Evolutionary conservation across 129 eudicot species (phyloP), one percentile per base, ranked within the genome.

Genomic region (Chrysanthemum lavandulifolium): DNA sequence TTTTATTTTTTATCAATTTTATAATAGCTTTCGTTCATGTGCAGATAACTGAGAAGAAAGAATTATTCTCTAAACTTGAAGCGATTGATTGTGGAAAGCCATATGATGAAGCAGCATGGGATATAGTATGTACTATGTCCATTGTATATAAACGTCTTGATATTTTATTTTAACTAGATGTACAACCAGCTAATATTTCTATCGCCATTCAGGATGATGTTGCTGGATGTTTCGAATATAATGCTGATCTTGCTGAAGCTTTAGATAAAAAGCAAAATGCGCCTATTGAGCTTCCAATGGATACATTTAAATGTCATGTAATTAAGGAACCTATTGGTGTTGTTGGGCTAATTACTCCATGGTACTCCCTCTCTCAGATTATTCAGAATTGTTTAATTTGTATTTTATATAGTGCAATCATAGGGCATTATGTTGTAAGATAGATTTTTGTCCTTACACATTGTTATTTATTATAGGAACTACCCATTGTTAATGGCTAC

Each of bases 401-500:
- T 23, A 23, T 47, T 2, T 51, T 60, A n/a, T 61, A 6, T 49
- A 31, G 27, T 62, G 29, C 51, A 73, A 50, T 61, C 29, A 15
- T 63, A 73, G 11, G 14, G 29, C 25, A 0, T 27, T 71, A 1
- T 5, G 5, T 61, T 57, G 56, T 55, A 21, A 71, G 47, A 54
- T 1, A 13, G 0, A 43, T 11, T 19, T 10, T 63, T 6, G 25
- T 1, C 23, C 13, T 16, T 25, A 3, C 45, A 0, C 48, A 23
- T 23, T 19, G 45, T 10, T 49, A 3, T 56, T 43, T 33, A 65
- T 12, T 55, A 13, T 51, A 95, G 99, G 99, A 95, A 95, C 77
- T 95, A 95, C 76, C 99, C 99, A 36, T 74, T 95, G 83, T 65
- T 95, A 72, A 95, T 95, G 99, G 97, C 99, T 58, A 91, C 97